A percentile compares a stretch with the other conserved stretches of the same genome.
These are phyloP conservation scores for Cladosporium colombiae DNA, from an alignment of 2,329 filamentous ascomycete genomes.

Conservation along the genomic window DNA sequence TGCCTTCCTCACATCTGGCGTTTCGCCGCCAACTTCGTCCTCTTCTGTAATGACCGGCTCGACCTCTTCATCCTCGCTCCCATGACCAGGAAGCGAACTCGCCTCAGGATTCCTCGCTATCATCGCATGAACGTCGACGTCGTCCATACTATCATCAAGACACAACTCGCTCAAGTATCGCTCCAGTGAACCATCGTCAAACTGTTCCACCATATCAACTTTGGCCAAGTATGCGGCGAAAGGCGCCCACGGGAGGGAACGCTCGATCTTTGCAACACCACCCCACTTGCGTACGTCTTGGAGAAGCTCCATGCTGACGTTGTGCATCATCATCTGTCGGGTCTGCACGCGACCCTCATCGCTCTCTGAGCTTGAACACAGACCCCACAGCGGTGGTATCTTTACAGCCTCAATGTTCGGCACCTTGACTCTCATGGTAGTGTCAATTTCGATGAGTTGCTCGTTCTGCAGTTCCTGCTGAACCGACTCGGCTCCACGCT, in stretches of 20 bases:
- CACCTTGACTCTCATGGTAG: constrained; percentile 51
- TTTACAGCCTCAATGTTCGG: constrained; percentile 49
- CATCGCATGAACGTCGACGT: constrained; percentile 44
- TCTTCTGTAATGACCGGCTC: constrained; percentile 20
- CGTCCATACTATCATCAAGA: constrained; percentile 26
- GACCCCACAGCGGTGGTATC: constrained; percentile 51
- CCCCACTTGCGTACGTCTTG: constrained; percentile 42
- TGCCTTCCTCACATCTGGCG: not conserved
- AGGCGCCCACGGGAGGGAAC: constrained; percentile 49
- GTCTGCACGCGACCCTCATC: constrained; percentile 30
- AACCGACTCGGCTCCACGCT: constrained; percentile 40
- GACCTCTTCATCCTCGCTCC: constrained; percentile 42
- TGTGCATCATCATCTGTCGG: constrained; percentile 36
- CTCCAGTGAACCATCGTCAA: constrained; percentile 42
- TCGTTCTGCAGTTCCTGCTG: constrained; percentile 31
- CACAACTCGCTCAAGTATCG: constrained; percentile 40
- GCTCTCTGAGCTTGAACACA: constrained; percentile 28
- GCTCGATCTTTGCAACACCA: constrained; percentile 42
- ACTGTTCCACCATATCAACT: constrained; percentile 43
- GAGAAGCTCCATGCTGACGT: constrained; percentile 38
- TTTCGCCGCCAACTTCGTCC: not conserved
- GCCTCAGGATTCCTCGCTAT: constrained; percentile 53
- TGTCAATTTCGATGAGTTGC: constrained; percentile 49
- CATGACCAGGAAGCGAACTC: constrained; percentile 44
- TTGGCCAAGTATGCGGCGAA: constrained; percentile 46